These are phyloP conservation scores for Botrytis medusae DNA, from an alignment of 2,329 filamentous ascomycete genomes.

Conservation along the genomic window DNA sequence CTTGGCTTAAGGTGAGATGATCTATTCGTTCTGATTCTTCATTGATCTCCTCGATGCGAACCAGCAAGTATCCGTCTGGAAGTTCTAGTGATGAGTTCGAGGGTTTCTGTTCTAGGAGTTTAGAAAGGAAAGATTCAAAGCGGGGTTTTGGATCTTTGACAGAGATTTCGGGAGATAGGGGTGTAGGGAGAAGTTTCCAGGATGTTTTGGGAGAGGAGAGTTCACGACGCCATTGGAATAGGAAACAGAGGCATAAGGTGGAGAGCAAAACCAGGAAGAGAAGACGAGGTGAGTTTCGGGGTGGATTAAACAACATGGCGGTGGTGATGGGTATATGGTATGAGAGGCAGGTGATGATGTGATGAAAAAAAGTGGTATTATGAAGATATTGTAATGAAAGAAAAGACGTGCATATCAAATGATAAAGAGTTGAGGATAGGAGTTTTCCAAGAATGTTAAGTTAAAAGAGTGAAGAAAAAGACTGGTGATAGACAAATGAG, in stretches of 20 bases:
- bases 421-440: background rate
- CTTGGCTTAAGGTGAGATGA: slow-evolving; percentile 6
- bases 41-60: slow-evolving; percentile 18
- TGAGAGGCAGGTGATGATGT: background rate
- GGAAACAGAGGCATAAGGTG: slow-evolving; percentile 10
- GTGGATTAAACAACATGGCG: slow-evolving; percentile 12
- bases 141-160: slow-evolving; percentile 5
- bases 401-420: background rate
- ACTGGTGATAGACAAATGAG: background rate
- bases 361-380: background rate
- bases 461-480: background rate
- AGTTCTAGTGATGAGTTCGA: background rate
- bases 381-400: background rate
- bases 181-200: background rate
- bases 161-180: background rate
- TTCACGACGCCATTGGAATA: slow-evolving; percentile 14
- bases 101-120: background rate
- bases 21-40: slow-evolving; percentile 3
- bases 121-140: slow-evolving; percentile 7
- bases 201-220: slow-evolving; percentile 15
- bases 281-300: slow-evolving; percentile 13
- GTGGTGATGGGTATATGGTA: background rate
- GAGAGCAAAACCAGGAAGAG: background rate
- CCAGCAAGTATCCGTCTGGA: background rate
- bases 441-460: background rate